Evolutionary conservation across 2,329 filamentous ascomycete genomes (phyloP), one percentile per base, ranked within the genome.

Genomic region (Diaporthe citriasiana): DNA sequence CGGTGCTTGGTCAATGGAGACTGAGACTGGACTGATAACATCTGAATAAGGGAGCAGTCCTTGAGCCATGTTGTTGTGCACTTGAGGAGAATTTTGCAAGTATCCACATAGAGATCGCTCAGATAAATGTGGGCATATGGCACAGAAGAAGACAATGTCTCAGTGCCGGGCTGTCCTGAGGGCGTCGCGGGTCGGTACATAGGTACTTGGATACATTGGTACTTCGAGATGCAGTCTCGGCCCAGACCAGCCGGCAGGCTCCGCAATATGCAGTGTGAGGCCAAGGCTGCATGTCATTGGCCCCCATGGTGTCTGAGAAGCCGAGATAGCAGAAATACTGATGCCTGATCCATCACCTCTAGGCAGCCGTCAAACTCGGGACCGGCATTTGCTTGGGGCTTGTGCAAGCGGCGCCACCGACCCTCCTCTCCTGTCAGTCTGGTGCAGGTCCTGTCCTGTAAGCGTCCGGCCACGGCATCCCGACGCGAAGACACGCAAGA

Each of bases 281-380:
- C 63, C 47, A 68, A 33, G 63, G 30, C 42, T 1, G 45, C 22
- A 38, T 4, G 12, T 15, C n/a, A 68, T 51, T 50, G 63, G 45
- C 33, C 15, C 45, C 33, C 12, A 27, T 2, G 33, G 33, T 25
- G 47, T 53, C 33, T 53, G 33, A 40, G 30, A 9, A 1, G 15
- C 33, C n/a, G 63, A 68, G 63, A 68, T 68, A 53, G 63, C 15
- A 40, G 33, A 30, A 68, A 68, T 68, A 38, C 33, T 25, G 63
- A 68, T 68, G 63, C 63, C 63, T 68, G 63, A 53, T 68, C 63
- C 63, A 68, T 53, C 47, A 68, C 63, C 63, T 68, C 63, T 47
- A 68, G 63, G 63, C 63, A 68, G 63, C 63, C 63, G 63, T 68
- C 63, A 68, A 68, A 68, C 47, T 68, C 63, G 47, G 63, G 63